Evolutionary conservation across 1,139 yeast species (phyloP).

Genomic region (Nadsonia commutata): DNA sequence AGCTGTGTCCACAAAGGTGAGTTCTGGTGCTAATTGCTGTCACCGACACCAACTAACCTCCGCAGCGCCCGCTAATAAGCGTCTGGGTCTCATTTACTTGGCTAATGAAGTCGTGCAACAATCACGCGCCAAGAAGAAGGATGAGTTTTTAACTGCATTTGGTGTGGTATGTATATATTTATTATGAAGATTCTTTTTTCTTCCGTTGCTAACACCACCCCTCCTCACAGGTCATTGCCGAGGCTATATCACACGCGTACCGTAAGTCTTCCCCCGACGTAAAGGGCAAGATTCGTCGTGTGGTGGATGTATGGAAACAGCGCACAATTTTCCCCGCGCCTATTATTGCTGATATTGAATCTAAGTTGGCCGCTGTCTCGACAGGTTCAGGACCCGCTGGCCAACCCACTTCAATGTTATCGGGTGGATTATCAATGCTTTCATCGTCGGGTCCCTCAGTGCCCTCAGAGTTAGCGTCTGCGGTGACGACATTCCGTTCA

Average conservation of each 20-base stretch:
- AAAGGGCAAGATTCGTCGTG: constrained; percentile 45
- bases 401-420: constrained; percentile 1
- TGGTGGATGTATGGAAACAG: constrained; percentile 63
- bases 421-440: constrained; percentile 11
- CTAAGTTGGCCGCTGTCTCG: constrained; percentile 16
- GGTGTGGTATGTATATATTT: constrained; percentile 27
- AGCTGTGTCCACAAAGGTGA: constrained; percentile 25
- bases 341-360: constrained; percentile 32
- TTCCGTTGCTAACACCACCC: constrained; percentile 6
- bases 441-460: constrained; percentile 25
- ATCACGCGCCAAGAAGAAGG: constrained; percentile 49
- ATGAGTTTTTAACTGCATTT: constrained; percentile 48
- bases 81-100: constrained; percentile 50
- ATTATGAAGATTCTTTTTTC: background rate
- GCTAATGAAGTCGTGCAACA: constrained; percentile 81
- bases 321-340: constrained; percentile 38
- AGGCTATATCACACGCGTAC: constrained; percentile 22
- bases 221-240: constrained; percentile 26
- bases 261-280: constrained; percentile 21
- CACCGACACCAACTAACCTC: constrained; percentile 2
- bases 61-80: constrained; percentile 29
- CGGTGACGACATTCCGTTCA: constrained; percentile 27
- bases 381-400: background rate
- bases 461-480: constrained; percentile 25
- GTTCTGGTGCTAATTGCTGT: constrained; percentile 1